phyloP scores from a whole-genome alignment of 148 eudicot genomes.

The Persicaria tinctoria region DNA sequence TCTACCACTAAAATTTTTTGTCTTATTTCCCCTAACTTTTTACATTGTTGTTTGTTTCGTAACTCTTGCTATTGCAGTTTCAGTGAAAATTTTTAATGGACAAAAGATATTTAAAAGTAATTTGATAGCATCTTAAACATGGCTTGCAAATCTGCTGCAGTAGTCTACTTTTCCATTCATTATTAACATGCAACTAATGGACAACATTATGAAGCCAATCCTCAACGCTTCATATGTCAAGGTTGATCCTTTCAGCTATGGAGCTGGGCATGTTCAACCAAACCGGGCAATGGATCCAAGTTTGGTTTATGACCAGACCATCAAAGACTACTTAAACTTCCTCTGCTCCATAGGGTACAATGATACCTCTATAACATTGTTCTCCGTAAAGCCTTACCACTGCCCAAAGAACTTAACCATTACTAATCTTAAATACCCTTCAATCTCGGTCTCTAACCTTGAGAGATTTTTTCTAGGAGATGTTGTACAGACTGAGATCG shows the following conservation, averaged over 20 bases:
- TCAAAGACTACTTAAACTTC: conserved; percentile 55
- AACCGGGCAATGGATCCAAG: conserved; percentile 86
- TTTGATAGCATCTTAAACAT: background rate
- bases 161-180: background rate
- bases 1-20: background rate
- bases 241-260: conserved; percentile 68
- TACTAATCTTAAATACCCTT: conserved; percentile 65
- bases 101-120: background rate
- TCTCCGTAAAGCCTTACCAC: conserved; percentile 26
- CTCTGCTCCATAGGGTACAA: conserved; percentile 61
- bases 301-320: conserved; percentile 54
- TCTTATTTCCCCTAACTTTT: background rate
- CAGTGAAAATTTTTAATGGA: background rate
- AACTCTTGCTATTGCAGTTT: background rate
- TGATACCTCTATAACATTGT: conserved; percentile 33
- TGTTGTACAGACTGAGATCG: no score
- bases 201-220: conserved; percentile 48
- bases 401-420: conserved; percentile 41
- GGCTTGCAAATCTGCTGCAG: background rate
- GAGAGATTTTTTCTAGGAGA: no score
- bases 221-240: conserved; percentile 43
- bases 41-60: background rate
- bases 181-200: conserved; percentile 43
- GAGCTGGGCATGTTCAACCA: conserved; percentile 82
- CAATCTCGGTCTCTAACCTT: conserved; percentile 71